These are phyloP conservation scores for Aristolochia californica DNA, from an alignment of 164 flowering plant species.

Conservation along the genomic window DNA sequence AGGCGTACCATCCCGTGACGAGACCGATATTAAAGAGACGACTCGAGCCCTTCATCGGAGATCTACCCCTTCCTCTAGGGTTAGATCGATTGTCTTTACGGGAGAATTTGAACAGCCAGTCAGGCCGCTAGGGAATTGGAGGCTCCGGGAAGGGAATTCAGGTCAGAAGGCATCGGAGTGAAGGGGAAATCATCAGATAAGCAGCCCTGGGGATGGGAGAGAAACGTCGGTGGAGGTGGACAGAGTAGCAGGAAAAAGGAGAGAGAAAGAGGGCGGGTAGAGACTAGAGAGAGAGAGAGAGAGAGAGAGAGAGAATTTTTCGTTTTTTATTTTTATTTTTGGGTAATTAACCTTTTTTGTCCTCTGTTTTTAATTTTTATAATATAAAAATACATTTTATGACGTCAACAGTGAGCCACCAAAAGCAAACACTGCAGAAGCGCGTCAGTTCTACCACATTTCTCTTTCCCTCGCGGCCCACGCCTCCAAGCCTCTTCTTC, in stretches of 20 bases:
- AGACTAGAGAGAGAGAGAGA: not conserved
- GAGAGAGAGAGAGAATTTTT: not conserved
- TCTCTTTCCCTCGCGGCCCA: too few relatives aligned
- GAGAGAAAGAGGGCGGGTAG: not conserved
- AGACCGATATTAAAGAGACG: conserved; percentile 34
- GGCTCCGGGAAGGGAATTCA: not conserved
- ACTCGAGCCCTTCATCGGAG: conserved; percentile 12
- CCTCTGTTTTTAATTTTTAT: too few relatives aligned
- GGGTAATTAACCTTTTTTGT: too few relatives aligned
- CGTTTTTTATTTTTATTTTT: not conserved
- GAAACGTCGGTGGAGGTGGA: not conserved
- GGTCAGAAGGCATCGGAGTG: not conserved
- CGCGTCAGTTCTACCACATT: too few relatives aligned
- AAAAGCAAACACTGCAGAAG: too few relatives aligned
- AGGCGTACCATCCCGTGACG: conserved; percentile 36
- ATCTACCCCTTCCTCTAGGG: not conserved
- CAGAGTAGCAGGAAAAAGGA: not conserved
- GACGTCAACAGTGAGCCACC: too few relatives aligned
- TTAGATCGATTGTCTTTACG: not conserved
- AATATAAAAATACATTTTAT: too few relatives aligned
- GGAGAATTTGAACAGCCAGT: not conserved
- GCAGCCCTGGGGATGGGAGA: not conserved
- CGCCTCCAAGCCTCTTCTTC: too few relatives aligned
- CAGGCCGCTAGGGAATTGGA: not conserved
- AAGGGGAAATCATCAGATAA: not conserved